Percentiles rank a stretch among this genome's conserved stretches.
Conservation (phyloP, 768 basidiomycete species). For the Mycena crocata region DNA sequence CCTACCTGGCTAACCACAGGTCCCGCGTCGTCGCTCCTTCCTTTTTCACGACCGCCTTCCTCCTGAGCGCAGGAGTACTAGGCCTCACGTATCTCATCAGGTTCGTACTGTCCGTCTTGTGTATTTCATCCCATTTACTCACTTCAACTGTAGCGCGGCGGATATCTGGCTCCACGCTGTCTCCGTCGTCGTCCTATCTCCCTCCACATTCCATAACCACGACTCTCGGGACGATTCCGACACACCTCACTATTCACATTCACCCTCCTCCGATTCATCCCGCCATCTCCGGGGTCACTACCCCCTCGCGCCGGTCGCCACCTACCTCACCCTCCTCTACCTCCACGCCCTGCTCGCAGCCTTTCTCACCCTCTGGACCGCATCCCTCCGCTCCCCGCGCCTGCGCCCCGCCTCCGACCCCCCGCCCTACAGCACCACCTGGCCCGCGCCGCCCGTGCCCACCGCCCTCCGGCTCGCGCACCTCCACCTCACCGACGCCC, state of each 20-base stretch:
- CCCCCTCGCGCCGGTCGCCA: conserved; percentile 26
- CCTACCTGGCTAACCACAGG: conserved; percentile 15
- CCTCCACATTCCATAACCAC: background rate
- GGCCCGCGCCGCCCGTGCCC: conserved; percentile 18
- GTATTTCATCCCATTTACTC: background rate
- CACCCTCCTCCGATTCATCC: background rate
- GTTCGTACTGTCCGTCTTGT: background rate
- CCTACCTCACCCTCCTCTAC: conserved; percentile 26
- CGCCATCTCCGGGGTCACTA: conserved; percentile 20
- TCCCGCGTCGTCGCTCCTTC: conserved; percentile 18
- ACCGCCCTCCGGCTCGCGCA: conserved; percentile 26
- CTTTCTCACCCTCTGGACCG: conserved; percentile 19
- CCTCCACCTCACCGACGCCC: conserved; percentile 22
- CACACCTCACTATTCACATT: background rate
- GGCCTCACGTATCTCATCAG: conserved; percentile 23
- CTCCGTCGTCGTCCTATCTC: conserved; percentile 14
- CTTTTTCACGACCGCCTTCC: conserved; percentile 23
- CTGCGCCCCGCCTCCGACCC: conserved; percentile 3
- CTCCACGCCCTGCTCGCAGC: conserved; percentile 22
- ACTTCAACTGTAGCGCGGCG: conserved; percentile 9
- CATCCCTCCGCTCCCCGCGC: conserved; percentile 21
- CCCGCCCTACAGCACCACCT: background rate
- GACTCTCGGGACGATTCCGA: no score
- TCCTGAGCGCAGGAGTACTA: conserved; percentile 18
- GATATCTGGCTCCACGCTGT: conserved; percentile 32